Evolutionary conservation across 495 filamentous ascomycete species (phyloP).

Genomic region (Neurospora sp.): DNA sequence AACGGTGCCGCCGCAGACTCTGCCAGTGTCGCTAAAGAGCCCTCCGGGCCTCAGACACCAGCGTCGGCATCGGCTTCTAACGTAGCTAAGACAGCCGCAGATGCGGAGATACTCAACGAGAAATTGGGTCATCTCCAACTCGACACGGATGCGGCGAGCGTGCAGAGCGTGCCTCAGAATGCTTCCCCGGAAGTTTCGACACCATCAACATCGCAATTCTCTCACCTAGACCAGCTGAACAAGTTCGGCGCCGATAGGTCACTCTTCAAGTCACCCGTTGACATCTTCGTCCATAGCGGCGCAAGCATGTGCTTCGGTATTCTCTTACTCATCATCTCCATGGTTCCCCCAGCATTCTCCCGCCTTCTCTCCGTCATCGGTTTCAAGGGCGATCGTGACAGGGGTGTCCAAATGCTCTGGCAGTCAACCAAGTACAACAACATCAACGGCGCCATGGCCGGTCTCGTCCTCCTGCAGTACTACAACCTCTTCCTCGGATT

Average conservation of each 20-base stretch:
- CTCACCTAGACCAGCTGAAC: constrained; percentile 11
- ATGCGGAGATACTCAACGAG: constrained; percentile 8
- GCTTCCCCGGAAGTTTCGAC: not conserved
- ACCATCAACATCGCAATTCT: not conserved
- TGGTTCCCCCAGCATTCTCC: constrained; percentile 83
- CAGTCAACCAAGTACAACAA: constrained; percentile 80
- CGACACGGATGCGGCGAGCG: not conserved
- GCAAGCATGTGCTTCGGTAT: constrained; percentile 83
- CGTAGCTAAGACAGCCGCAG: not conserved
- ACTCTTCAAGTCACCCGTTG: constrained; percentile 58
- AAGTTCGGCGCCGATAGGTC: constrained; percentile 26
- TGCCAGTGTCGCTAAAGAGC: constrained; percentile 21
- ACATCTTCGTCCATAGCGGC: constrained; percentile 82
- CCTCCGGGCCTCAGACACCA: constrained; percentile 21
- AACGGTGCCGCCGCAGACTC: constrained; percentile 18
- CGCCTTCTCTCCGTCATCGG: constrained; percentile 81
- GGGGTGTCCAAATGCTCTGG: constrained; percentile 82
- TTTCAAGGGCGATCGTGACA: constrained; percentile 81
- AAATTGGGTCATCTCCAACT: constrained; percentile 10
- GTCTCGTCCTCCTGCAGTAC: constrained; percentile 68
- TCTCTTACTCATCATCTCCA: constrained; percentile 72
- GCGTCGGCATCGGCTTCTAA: constrained; percentile 13
- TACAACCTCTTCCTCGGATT: constrained; percentile 80
- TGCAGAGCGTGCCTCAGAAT: not conserved
- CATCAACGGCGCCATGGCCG: constrained; percentile 84